Conservation (phyloP, 2,329 filamentous ascomycete genomes). For the Ambrosiella beaveri region DNA sequence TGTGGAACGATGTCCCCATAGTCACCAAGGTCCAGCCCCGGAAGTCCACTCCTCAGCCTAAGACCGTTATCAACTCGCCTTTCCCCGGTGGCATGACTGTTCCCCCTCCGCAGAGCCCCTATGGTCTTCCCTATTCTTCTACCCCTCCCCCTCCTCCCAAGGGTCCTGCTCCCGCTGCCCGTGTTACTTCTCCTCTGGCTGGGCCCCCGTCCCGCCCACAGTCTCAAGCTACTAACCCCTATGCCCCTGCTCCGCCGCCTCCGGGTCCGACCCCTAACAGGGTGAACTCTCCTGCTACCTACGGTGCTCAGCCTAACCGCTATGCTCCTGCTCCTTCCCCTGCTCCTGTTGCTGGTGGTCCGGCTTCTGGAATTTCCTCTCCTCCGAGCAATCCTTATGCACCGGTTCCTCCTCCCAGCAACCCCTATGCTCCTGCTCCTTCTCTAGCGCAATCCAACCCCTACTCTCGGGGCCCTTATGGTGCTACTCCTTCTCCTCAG, state of each 20-base stretch:
- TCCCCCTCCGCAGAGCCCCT: slow-evolving; percentile 42
- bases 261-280: slow-evolving; percentile 22
- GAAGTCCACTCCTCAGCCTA: slow-evolving; percentile 47
- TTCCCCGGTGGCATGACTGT: slow-evolving; percentile 48
- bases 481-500: slow-evolving; percentile 24
- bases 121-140: slow-evolving; percentile 41
- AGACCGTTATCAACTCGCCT: slow-evolving; percentile 51
- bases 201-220: slow-evolving; percentile 25
- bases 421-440: slow-evolving; percentile 4
- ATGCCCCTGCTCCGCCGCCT: slow-evolving; percentile 34
- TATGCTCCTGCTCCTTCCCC: slow-evolving; percentile 29
- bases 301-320: slow-evolving; percentile 44
- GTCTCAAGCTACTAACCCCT: slow-evolving; percentile 14
- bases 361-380: slow-evolving; percentile 25
- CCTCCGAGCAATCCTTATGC: slow-evolving; percentile 27
- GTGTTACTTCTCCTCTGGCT: slow-evolving; percentile 54
- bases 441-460: neutral
- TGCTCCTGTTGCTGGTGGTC: slow-evolving; percentile 27
- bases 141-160: slow-evolving; percentile 75
- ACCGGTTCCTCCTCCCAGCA: slow-evolving; percentile 21
- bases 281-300: slow-evolving; percentile 55
- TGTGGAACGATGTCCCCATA: slow-evolving; percentile 92
- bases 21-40: slow-evolving; percentile 60
- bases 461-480: slow-evolving; percentile 27
- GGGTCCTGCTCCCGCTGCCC: slow-evolving; percentile 44